Evolutionary conservation across 495 filamentous ascomycete genomes (phyloP).

Genomic region (Articulospora tetracladia): DNA sequence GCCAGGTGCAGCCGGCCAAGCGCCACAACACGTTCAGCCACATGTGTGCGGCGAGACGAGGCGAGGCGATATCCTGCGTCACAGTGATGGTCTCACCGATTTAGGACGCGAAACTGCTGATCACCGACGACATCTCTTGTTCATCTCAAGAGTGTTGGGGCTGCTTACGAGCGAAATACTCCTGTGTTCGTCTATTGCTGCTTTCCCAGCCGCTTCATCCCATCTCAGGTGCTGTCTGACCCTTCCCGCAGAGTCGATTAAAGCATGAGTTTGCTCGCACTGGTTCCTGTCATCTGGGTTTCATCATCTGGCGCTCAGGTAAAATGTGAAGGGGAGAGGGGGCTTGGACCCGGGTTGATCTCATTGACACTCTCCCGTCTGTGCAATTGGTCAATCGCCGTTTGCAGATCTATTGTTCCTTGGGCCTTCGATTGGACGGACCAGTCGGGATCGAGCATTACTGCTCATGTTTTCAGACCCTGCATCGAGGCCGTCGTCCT

Average conservation of each 20-base stretch:
- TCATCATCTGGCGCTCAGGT: not conserved
- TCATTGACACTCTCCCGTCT: not conserved
- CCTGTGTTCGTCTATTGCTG: not conserved
- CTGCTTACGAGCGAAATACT: not conserved
- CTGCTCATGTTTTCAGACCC: constrained; percentile 1
- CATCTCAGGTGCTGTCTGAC: not conserved
- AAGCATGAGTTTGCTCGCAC: not conserved
- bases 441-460: constrained; percentile 14
- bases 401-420: constrained; percentile 15
- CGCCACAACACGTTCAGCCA: no score
- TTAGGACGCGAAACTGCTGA: not conserved
- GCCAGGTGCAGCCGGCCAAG: not conserved
- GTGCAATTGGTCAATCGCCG: constrained; percentile 20
- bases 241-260: not conserved
- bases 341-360: not conserved
- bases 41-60: not conserved
- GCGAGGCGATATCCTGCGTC: not conserved
- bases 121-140: not conserved
- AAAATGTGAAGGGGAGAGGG: not conserved
- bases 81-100: not conserved
- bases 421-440: constrained; percentile 6
- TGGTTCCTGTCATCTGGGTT: not conserved
- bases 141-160: not conserved
- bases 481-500: constrained; percentile 8
- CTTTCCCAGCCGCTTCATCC: not conserved